Evolutionary conservation across 2,329 filamentous ascomycete species (phyloP), one percentile per base, ranked within the genome.

Genomic region (Lasiodiplodia citricola): DNA sequence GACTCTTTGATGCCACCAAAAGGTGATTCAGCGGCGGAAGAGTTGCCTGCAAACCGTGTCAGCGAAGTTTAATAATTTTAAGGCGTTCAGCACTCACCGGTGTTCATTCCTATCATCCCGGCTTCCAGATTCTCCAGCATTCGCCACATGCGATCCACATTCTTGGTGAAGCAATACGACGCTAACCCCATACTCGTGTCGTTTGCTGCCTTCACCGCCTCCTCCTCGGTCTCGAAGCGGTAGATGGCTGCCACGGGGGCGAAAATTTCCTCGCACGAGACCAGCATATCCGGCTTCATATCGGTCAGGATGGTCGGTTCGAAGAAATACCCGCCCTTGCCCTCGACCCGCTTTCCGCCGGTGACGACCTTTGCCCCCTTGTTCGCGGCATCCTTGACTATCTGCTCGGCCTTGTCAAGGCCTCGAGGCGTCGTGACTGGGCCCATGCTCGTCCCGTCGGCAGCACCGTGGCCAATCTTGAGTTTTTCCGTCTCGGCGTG

Each of bases 1-100:
- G 84, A 87, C 72, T 88, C 86, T 78, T 89, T 89, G 71, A 88
- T 87, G 3, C 87, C 87, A 25, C 87, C 87, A 71, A 89, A 89
- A 2, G 87, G 87, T 28, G 85, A 84, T 74, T 89, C 87, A 0
- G 87, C 87, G 2, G 87, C 87, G 2, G 86, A 88, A 6, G 69
- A 64, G 37, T 69, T 69, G 10, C 67, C 67, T 69, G 18, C 10
- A 47, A 10, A 21, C 16, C 3, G 23, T 4, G 18, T 68, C 23
- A 68, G 35, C 21, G 23, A n/a, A 1, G 3, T 38, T 1, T 3
- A 5, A 10, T 2, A 4, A 38, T 31, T 16, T 16, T 16, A 6
- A 35, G 37, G 11, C 18, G 5, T 23, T 25, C 37, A 10, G n/a
- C 2, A 25, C 66, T 63, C 18, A 63, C 66, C 66, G 7, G 66